phyloP scores from a whole-genome alignment of 345 rosid species.

The Dovyalis caffra region DNA sequence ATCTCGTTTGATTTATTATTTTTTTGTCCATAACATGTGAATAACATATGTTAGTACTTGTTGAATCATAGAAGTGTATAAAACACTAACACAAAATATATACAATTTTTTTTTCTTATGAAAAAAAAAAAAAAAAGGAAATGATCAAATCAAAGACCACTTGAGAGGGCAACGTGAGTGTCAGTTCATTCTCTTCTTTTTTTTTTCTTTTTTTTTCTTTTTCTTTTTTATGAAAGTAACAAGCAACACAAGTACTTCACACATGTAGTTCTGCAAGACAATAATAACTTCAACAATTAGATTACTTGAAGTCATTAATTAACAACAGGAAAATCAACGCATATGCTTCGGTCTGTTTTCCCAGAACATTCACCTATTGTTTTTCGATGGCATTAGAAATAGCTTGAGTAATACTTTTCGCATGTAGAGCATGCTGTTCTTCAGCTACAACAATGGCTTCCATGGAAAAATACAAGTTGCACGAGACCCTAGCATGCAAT shows the following conservation, averaged over 20 bases:
- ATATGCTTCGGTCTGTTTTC: not conserved
- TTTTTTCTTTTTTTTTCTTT: no score
- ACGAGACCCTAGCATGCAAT: slow-evolving; percentile 54
- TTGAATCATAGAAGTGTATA: no score
- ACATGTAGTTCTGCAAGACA: not conserved
- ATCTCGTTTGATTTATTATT: no score
- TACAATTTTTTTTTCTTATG: no score
- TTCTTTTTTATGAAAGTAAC: not conserved
- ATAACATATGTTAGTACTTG: no score
- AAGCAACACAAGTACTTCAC: not conserved
- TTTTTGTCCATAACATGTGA: no score
- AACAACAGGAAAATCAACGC: not conserved
- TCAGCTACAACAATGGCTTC: slow-evolving; percentile 64
- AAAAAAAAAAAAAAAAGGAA: no score
- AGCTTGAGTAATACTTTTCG: slow-evolving; percentile 38
- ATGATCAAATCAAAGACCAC: no score
- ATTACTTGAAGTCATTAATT: not conserved
- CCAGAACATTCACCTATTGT: slow-evolving; percentile 2
- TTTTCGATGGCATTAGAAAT: slow-evolving; percentile 47
- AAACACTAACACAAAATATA: no score
- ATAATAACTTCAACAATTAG: not conserved
- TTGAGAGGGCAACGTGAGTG: no score
- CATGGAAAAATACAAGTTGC: slow-evolving; percentile 48
- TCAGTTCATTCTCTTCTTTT: no score
- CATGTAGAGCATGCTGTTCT: slow-evolving; percentile 38